phyloP scores from a whole-genome alignment of 1,284 basidiomycete species.

The Golubevia sp. region DNA sequence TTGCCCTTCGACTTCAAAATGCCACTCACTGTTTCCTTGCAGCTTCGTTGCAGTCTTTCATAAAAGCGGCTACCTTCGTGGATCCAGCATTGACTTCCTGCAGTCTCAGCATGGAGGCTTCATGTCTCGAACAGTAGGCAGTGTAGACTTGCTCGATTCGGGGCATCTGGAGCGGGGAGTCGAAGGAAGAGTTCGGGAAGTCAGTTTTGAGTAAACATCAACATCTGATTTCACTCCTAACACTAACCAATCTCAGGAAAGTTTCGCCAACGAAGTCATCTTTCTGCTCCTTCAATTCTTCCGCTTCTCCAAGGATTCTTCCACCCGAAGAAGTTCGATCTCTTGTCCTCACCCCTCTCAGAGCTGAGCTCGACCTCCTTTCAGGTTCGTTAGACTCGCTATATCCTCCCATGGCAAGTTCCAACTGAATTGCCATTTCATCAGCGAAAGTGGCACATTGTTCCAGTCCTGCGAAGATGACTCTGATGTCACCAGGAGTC shows the following conservation, averaged over 20 bases:
- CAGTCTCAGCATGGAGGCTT: constrained; percentile 72
- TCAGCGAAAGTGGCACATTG: constrained; percentile 76
- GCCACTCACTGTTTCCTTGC: constrained; percentile 31
- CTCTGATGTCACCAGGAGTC: constrained; percentile 72
- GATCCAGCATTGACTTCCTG: constrained; percentile 27
- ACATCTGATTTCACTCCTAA: neutral
- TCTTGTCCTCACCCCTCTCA: neutral
- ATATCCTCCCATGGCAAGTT: constrained; percentile 51
- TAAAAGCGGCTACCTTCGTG: constrained; percentile 35
- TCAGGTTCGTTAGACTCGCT: neutral
- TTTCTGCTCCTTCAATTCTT: constrained; percentile 9
- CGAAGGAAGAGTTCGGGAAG: constrained; percentile 7
- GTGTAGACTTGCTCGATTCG: constrained; percentile 78
- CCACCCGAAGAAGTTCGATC: neutral
- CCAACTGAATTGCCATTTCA: constrained; percentile 66
- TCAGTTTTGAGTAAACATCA: neutral
- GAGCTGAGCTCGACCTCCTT: neutral
- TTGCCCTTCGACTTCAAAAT: neutral
- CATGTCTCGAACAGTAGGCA: constrained; percentile 83
- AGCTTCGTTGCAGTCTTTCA: constrained; percentile 46
- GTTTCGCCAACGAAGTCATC: constrained; percentile 75
- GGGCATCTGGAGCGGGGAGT: constrained; percentile 68
- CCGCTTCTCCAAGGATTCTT: neutral
- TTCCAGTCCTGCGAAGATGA: constrained; percentile 79
- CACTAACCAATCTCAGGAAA: constrained; percentile 74